Percentiles rank a stretch among this genome's conserved stretches.
These are phyloP conservation scores for Trametes elegans DNA, from an alignment of 768 basidiomycete species.

Conservation along the genomic window DNA sequence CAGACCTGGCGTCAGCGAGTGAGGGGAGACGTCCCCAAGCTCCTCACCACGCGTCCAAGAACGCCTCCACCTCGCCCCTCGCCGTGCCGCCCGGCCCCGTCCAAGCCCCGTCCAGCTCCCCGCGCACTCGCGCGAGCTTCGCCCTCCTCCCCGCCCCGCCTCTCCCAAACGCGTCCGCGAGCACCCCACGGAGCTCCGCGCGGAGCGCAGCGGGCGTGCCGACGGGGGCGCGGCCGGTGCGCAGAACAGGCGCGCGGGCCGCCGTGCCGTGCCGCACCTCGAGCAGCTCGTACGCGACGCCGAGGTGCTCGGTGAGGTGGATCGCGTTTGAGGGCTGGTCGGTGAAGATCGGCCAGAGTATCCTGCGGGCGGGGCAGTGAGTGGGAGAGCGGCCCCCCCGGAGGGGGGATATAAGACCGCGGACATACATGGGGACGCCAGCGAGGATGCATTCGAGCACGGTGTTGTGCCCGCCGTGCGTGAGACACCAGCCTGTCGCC, in stretches of 20 bases:
- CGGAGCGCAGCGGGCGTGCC: conserved; percentile 26
- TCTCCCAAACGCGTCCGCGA: conserved; percentile 22
- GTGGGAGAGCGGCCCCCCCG: neutral
- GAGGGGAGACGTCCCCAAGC: too few species aligned
- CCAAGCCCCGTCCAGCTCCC: conserved; percentile 3
- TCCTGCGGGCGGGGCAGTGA: conserved; percentile 13
- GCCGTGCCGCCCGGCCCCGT: neutral
- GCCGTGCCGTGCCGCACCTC: conserved; percentile 24
- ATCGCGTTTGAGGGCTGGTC: conserved; percentile 25
- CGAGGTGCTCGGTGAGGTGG: conserved; percentile 19
- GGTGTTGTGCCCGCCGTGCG: conserved; percentile 19
- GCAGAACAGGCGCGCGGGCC: neutral
- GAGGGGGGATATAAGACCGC: neutral
- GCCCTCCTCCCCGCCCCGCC: conserved; percentile 26
- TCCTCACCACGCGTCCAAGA: conserved; percentile 4
- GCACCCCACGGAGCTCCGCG: conserved; percentile 19
- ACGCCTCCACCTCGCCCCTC: neutral
- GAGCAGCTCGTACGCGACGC: conserved; percentile 29
- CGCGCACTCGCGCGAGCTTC: conserved; percentile 6
- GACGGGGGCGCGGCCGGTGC: conserved; percentile 17
- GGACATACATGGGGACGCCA: conserved; percentile 22
- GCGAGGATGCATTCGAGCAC: conserved; percentile 19
- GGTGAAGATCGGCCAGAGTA: conserved; percentile 25
- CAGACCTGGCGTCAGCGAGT: too few species aligned
- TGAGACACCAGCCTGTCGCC: conserved; percentile 17